Evolutionary conservation across 2,329 filamentous ascomycete species (phyloP).

Genomic region (Scolecobasidium constrictum): DNA sequence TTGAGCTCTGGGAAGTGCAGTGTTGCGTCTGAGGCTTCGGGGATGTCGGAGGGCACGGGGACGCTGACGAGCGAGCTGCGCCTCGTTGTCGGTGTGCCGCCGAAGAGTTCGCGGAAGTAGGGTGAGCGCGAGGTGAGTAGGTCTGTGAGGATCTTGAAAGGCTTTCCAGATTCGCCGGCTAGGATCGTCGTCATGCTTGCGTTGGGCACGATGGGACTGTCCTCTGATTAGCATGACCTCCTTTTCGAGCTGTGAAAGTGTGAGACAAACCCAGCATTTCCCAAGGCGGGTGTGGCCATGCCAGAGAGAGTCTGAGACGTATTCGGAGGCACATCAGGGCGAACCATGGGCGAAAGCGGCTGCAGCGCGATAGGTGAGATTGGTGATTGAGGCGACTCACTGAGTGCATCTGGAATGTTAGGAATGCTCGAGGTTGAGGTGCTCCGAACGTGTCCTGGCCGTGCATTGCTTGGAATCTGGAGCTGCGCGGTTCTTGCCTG

Average conservation of each 20-base stretch:
- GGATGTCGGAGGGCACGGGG: constrained; percentile 1
- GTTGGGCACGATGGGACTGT: background rate
- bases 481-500: no score
- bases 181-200: constrained; percentile 1
- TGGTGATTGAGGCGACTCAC: no score
- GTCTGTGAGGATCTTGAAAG: constrained; percentile 16
- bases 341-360: background rate
- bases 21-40: constrained; percentile 8
- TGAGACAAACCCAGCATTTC: background rate
- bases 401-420: background rate
- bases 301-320: background rate
- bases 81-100: background rate
- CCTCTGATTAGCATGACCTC: no score
- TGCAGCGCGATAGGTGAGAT: no score
- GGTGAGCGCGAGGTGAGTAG: constrained; percentile 16
- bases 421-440: background rate
- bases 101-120: constrained; percentile 16
- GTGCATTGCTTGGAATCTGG: background rate
- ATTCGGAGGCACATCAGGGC: background rate
- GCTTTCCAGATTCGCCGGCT: constrained; percentile 17
- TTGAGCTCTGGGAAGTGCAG: constrained; percentile 18
- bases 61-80: background rate
- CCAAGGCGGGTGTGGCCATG: background rate
- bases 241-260: no score
- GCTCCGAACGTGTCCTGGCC: background rate